Base-by-base conservation (phyloP, 345 rosid genomes). In the Theobroma cacao region DNA sequence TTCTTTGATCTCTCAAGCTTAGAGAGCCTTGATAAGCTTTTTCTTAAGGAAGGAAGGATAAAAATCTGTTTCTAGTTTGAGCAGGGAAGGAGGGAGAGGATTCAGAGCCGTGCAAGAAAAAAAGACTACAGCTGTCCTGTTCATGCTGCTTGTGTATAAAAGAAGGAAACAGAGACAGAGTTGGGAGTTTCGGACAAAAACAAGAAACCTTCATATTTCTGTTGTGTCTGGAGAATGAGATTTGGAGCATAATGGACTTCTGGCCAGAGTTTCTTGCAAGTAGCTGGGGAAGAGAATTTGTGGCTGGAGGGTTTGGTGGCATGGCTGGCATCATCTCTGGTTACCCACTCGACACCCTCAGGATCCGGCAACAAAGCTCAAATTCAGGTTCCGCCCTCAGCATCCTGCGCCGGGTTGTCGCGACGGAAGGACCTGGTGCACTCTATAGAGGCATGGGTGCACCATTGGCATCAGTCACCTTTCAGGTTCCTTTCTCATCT, bases 261-360 rank as follows among this genome's bases (percentile, higher is more conserved):
- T 92, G 97, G 98, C 99, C 97, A 11, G 95, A 94, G 84, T 96
- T 92, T 85, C 85, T 96, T 72, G 97, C 98, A 17, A 88, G 70
- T 77, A 92, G 93, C 74, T 91, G 91, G 91, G 98, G 97, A 1
- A 85, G 76, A 76, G 98, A 96, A 74, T 92, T 92, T 84, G 94
- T 94, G 58, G 99, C 95, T 11, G 98, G 98, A 41, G 99, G 98
- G 4, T 88, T 89, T 69, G 98, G 99, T 30, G 99, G 99, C 79
- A 84, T 88, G 20, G 98, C 99, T n/a, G 98, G 99, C 1, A 89
- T 96, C 10, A 38, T 96, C 78, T 87, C 98, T 4, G 99, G 98
- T 0, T 96, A 94, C 77, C 99, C 99, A 0, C 91, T 96, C 34
- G 99, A 96, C 77, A 92, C 98, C 3, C 80, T 92, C 12, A 86